Conservation (phyloP, 495 filamentous ascomycete species). For the Antarctomyces pellizariae region DNA sequence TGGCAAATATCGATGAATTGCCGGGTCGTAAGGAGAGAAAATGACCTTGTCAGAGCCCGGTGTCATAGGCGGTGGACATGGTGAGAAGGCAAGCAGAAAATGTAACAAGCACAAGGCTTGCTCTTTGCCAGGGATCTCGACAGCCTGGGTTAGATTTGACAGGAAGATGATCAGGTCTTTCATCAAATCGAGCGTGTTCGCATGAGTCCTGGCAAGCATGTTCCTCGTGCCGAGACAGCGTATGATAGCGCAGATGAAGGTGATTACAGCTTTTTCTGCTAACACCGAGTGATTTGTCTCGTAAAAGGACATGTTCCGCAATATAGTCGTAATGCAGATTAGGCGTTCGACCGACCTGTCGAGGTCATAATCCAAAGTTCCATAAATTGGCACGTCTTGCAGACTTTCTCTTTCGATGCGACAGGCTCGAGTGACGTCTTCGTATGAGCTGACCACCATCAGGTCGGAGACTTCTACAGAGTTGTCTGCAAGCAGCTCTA, state of each 20-base stretch:
- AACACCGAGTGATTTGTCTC: constrained; percentile 50
- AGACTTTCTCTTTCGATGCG: constrained; percentile 44
- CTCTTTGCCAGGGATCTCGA: constrained; percentile 68
- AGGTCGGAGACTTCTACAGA: constrained; percentile 64
- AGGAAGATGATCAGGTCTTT: constrained; percentile 80
- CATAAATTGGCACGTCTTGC: constrained; percentile 46
- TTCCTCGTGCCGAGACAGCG: constrained; percentile 76
- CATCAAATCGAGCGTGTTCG: constrained; percentile 83
- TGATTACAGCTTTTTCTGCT: constrained; percentile 49
- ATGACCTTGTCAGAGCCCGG: constrained; percentile 31
- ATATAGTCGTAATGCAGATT: constrained; percentile 74
- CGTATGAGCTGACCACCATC: constrained; percentile 60
- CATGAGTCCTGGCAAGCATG: constrained; percentile 53
- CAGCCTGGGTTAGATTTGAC: constrained; percentile 59
- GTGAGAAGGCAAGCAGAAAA: constrained; percentile 78
- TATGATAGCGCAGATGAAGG: constrained; percentile 60
- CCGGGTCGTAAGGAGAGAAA: constrained; percentile 62
- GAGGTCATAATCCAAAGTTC: constrained; percentile 55
- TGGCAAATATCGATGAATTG: constrained; percentile 69
- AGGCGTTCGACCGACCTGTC: constrained; percentile 71
- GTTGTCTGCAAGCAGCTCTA: constrained; percentile 56
- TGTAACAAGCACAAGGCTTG: constrained; percentile 72
- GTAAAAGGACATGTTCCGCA: constrained; percentile 78
- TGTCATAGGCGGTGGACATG: constrained; percentile 34
- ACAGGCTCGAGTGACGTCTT: constrained; percentile 61